Evolutionary conservation across 306 rosid species (phyloP).

Genomic region (Rubus idaeus): DNA sequence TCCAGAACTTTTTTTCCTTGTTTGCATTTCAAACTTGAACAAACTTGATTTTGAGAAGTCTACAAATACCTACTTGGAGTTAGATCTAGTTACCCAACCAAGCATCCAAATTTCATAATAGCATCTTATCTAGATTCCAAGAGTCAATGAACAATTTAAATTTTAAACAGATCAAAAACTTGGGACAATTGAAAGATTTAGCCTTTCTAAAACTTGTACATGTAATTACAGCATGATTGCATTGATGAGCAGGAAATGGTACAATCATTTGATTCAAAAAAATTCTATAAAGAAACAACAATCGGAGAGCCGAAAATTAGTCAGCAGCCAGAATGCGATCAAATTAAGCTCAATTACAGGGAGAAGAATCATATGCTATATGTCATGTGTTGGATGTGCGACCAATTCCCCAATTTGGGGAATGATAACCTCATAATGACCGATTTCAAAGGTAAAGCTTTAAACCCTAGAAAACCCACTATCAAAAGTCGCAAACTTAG

Average conservation of each 20-base stretch:
- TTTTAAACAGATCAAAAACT: background rate
- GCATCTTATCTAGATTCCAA: background rate
- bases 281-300: background rate
- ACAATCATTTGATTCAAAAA: too few species aligned
- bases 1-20: conserved; percentile 61
- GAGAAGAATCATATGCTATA: background rate
- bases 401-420: background rate
- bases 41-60: conserved; percentile 19
- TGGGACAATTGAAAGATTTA: background rate
- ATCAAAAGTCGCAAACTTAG: background rate
- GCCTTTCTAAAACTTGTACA: background rate
- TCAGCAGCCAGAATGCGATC: background rate
- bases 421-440: background rate
- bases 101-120: conserved; percentile 26
- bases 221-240: background rate
- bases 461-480: conserved; percentile 24
- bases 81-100: conserved; percentile 3
- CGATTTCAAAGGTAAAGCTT: background rate
- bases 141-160: background rate
- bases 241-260: background rate
- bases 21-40: conserved; percentile 56
- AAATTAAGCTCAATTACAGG: background rate
- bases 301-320: background rate
- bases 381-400: background rate
- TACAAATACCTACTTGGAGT: conserved; percentile 16